Conservation (phyloP, 768 basidiomycete species). For the Mycena maculata region DNA sequence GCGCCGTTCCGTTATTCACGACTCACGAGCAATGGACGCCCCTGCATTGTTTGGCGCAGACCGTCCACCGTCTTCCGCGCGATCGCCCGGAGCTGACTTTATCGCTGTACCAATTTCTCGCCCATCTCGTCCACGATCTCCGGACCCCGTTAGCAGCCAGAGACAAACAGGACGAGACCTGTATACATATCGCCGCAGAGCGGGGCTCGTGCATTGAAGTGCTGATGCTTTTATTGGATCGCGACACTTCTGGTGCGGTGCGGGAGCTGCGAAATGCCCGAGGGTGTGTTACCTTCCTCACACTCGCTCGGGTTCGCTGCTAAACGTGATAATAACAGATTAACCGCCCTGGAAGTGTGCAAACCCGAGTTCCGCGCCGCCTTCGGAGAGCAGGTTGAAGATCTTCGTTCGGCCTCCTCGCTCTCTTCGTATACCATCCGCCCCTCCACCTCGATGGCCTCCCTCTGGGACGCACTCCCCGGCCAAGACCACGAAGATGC, state of each 20-base stretch:
- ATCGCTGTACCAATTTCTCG: constrained; percentile 66
- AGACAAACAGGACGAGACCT: constrained; percentile 78
- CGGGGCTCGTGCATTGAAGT: constrained; percentile 74
- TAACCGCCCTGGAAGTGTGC: constrained; percentile 76
- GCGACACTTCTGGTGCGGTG: constrained; percentile 66
- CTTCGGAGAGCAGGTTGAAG: constrained; percentile 65
- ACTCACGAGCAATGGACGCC: constrained; percentile 70
- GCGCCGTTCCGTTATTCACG: constrained; percentile 81
- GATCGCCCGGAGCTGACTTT: constrained; percentile 49
- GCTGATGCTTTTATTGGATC: constrained; percentile 71
- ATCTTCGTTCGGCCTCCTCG: constrained; percentile 62
- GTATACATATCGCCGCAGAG: constrained; percentile 84
- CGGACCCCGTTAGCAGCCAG: constrained; percentile 74
- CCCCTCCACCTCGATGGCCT: constrained; percentile 59
- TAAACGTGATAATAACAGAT: constrained; percentile 47
- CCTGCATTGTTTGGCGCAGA: constrained; percentile 73
- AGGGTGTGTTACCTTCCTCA: constrained; percentile 62
- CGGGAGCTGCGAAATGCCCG: constrained; percentile 74
- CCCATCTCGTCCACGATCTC: constrained; percentile 77
- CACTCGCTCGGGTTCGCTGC: background rate
- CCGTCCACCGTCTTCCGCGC: constrained; percentile 43
- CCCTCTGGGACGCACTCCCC: constrained; percentile 48
- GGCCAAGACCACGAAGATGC: constrained; percentile 43
- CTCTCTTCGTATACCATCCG: constrained; percentile 68
- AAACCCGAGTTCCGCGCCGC: constrained; percentile 73